These are phyloP conservation scores for Ceratocystis smalleyi DNA, from an alignment of 2,329 filamentous ascomycete species.

Conservation along the genomic window DNA sequence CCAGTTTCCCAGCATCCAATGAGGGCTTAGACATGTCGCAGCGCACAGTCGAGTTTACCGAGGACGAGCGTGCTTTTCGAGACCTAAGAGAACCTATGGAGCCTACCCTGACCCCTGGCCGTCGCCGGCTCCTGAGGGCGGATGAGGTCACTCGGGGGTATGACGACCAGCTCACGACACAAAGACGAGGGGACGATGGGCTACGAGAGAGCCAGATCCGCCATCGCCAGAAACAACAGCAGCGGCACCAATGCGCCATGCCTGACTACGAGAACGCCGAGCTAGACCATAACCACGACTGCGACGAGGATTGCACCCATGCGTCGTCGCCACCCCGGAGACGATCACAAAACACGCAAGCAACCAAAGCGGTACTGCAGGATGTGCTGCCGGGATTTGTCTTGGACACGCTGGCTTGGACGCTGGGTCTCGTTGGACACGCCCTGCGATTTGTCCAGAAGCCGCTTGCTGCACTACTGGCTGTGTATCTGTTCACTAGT, in stretches of 20 bases:
- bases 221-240: background rate
- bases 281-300: background rate
- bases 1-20: constrained; percentile 33
- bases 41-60: constrained; percentile 14
- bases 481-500: constrained; percentile 45
- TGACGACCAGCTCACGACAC: background rate
- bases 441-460: constrained; percentile 48
- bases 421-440: constrained; percentile 39
- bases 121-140: constrained; percentile 13
- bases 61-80: constrained; percentile 22
- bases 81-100: constrained; percentile 20
- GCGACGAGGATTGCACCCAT: background rate
- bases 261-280: constrained; percentile 1
- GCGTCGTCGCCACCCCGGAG: background rate
- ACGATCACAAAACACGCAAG: constrained; percentile 7
- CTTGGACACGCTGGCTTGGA: constrained; percentile 32
- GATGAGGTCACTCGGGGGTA: background rate
- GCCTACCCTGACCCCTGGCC: constrained; percentile 19
- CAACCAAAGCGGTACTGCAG: constrained; percentile 23
- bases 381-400: constrained; percentile 27
- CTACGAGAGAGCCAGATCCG: background rate
- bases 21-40: constrained; percentile 31
- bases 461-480: constrained; percentile 45
- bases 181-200: background rate
- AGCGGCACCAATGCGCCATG: background rate